Conservation (phyloP, 164 flowering plant species). For the Echeveria elegans region DNA sequence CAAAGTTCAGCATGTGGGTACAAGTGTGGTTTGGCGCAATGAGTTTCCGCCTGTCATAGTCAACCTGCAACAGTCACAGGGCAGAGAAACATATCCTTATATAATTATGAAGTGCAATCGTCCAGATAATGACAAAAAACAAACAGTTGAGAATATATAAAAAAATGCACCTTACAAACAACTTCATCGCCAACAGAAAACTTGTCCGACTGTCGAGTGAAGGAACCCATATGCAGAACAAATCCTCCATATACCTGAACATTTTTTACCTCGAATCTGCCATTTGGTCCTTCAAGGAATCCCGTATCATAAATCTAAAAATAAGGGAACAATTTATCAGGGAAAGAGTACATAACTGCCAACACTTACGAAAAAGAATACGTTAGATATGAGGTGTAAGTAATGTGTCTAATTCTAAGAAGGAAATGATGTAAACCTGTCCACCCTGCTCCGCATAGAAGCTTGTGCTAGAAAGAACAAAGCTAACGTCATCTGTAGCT, state of each 20-base stretch:
- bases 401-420: neutral
- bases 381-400: no score
- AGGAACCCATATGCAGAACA: conserved; percentile 77
- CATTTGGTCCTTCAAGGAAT: conserved; percentile 50
- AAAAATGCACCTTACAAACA: conserved; percentile 56
- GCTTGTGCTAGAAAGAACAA: conserved; percentile 64
- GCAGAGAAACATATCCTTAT: no score
- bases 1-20: conserved; percentile 96
- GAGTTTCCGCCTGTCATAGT: conserved; percentile 73
- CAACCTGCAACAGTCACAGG: conserved; percentile 85
- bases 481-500: conserved; percentile 58
- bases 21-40: conserved; percentile 99
- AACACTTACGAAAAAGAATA: no score
- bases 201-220: conserved; percentile 32
- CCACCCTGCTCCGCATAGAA: conserved; percentile 99
- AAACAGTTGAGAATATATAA: neutral
- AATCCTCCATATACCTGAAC: conserved; percentile 89
- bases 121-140: neutral
- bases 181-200: conserved; percentile 62
- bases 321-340: conserved; percentile 10
- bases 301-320: conserved; percentile 90
- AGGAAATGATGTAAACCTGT: conserved; percentile 49
- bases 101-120: no score
- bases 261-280: conserved; percentile 67
- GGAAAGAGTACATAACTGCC: no score